Conservation (phyloP, 2,329 filamentous ascomycete genomes). For the Colletotrichum lini region DNA sequence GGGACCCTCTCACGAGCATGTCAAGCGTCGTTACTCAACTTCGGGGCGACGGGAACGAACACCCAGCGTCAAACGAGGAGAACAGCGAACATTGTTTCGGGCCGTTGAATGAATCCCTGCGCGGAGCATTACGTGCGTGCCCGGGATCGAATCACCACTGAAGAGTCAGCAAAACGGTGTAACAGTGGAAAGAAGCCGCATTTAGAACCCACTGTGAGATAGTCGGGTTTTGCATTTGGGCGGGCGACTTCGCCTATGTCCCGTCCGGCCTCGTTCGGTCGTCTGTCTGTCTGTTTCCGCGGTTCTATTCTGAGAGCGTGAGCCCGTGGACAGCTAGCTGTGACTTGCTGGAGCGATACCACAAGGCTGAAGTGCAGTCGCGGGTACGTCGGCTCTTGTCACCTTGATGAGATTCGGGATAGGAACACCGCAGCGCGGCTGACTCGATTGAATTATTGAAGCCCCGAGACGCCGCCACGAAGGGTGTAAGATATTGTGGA, state of each 20-base stretch:
- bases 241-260: background rate
- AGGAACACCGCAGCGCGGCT: background rate
- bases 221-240: slow-evolving; percentile 6
- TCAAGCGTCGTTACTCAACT: background rate
- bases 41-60: slow-evolving; percentile 11
- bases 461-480: background rate
- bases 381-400: background rate
- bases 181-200: slow-evolving; percentile 22
- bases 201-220: slow-evolving; percentile 3
- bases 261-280: background rate
- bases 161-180: background rate
- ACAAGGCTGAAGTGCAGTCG: background rate
- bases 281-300: background rate
- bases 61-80: slow-evolving; percentile 24
- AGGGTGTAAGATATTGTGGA: slow-evolving; percentile 1
- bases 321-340: background rate
- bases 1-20: slow-evolving; percentile 1
- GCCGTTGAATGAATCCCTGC: slow-evolving; percentile 2
- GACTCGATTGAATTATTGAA: background rate
- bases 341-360: background rate
- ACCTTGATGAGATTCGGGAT: background rate
- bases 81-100: slow-evolving; percentile 3
- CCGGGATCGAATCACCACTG: background rate
- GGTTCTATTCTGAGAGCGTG: background rate
- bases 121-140: background rate